phyloP scores from a whole-genome alignment of 169 alveolate genomes.

The Eimeria praecox region DNA sequence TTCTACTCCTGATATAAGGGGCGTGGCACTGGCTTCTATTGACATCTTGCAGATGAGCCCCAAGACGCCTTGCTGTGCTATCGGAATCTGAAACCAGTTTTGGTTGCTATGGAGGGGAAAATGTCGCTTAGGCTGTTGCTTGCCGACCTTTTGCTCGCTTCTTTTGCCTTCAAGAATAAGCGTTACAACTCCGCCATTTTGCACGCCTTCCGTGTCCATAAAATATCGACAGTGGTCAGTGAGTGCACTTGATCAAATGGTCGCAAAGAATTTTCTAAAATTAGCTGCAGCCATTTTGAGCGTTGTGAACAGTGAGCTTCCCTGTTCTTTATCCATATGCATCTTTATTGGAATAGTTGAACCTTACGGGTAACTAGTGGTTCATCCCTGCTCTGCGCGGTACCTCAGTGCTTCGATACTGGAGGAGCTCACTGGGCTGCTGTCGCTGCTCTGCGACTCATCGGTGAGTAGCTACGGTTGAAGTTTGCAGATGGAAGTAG shows the following conservation, averaged over 20 bases:
- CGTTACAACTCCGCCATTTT: slow-evolving; percentile 62
- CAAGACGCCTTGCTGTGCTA: slow-evolving; percentile 71
- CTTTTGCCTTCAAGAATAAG: slow-evolving; percentile 79
- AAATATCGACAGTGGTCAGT: slow-evolving; percentile 63
- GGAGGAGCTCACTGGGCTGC: slow-evolving; percentile 81
- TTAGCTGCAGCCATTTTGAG: neutral
- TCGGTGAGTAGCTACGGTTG: slow-evolving; percentile 52
- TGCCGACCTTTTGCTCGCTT: slow-evolving; percentile 74
- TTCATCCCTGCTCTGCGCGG: neutral
- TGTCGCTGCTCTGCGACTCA: slow-evolving; percentile 78
- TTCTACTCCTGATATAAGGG: neutral
- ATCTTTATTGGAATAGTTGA: neutral
- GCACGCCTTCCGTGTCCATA: slow-evolving; percentile 73
- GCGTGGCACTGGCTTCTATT: neutral
- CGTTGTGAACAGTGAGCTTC: neutral
- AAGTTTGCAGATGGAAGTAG: neutral
- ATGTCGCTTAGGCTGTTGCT: slow-evolving; percentile 76
- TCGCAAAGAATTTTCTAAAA: neutral
- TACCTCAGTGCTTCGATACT: slow-evolving; percentile 60
- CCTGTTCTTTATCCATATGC: neutral
- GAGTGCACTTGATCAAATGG: neutral
- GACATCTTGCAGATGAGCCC: slow-evolving; percentile 40
- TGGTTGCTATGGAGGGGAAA: slow-evolving; percentile 75
- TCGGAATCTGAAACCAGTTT: slow-evolving; percentile 65
- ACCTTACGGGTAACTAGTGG: neutral